phyloP scores from a whole-genome alignment of 805 yeast genomes.

The Torulaspora indica region DNA sequence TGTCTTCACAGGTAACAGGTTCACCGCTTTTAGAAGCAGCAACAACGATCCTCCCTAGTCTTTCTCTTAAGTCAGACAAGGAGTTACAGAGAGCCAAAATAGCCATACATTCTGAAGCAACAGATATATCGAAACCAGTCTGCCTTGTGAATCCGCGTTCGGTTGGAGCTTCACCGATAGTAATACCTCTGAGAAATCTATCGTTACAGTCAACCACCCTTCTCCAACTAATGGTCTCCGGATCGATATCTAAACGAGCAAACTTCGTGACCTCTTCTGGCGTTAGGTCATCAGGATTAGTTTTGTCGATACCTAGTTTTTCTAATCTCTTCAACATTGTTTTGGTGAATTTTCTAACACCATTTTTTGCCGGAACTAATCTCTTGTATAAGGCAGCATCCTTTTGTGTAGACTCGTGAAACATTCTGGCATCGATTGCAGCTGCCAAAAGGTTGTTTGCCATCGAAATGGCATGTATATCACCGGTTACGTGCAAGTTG shows the following conservation, averaged over 20 bases:
- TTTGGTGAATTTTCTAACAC: conserved; percentile 59
- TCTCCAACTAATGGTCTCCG: conserved; percentile 74
- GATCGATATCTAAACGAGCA: conserved; percentile 70
- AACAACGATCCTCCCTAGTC: conserved; percentile 72
- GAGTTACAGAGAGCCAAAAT: conserved; percentile 70
- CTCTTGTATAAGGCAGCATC: conserved; percentile 70
- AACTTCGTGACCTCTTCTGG: conserved; percentile 60
- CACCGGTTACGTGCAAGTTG: conserved; percentile 83
- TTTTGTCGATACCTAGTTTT: conserved; percentile 64
- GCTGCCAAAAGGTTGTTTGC: conserved; percentile 80
- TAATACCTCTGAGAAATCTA: conserved; percentile 70
- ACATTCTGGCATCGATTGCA: conserved; percentile 80
- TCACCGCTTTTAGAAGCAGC: conserved; percentile 64
- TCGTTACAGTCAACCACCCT: conserved; percentile 84
- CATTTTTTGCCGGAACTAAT: conserved; percentile 71
- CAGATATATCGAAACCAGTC: conserved; percentile 80
- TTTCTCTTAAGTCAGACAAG: conserved; percentile 63
- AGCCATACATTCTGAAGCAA: conserved; percentile 85
- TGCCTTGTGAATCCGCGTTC: conserved; percentile 68
- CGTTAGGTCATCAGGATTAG: conserved; percentile 68
- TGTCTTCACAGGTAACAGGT: conserved; percentile 77
- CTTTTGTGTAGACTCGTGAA: conserved; percentile 72
- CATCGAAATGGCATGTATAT: conserved; percentile 77
- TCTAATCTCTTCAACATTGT: conserved; percentile 63
- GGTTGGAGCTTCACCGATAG: conserved; percentile 77